Evolutionary conservation across 768 basidiomycete genomes (phyloP), one percentile per base, ranked within the genome.

Genomic region (Pleurotus eryngii): DNA sequence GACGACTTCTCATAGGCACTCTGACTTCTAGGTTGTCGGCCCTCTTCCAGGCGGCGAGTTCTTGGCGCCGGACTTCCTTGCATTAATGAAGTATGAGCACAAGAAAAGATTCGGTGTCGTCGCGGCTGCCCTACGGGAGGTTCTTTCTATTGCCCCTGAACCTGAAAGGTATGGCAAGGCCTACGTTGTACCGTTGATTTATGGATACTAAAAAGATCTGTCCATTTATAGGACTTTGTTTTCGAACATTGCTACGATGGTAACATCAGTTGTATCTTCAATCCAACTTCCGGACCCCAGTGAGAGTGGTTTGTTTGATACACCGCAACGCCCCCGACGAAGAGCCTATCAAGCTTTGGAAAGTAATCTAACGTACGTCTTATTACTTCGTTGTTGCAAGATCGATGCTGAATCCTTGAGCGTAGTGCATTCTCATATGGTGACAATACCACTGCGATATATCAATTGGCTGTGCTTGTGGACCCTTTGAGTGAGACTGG

Each of bases 401-500:
- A 20, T 51, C n/a, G 35, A 15, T 8, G 40, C 38, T 56, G 6
- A 59, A 65, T 37, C 18, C 20, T 35, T 37, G 38, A 58, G 53
- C 30, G 26, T 60, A 94, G 93, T 6, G 75, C 83, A 14, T 88
- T 95, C 65, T 69, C 80, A 35, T 73, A 84, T 39, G 95, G 95
- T 4, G 79, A 92, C 60, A 78, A 81, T 17, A 66, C 77, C 2
- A 84, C 81, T 1, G 88, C 95, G 0, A 63, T 89, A 39, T 83
- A 85, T 63, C 85, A 86, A 51, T 71, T 97, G 40, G 84, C 81
- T 2, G 80, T 89, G 8, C 68, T 98, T 5, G 59, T 98, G 6
- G 92, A 98, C 67, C 95, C 96, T 0, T 67, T 97, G 26, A 92
- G 89, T 49, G 90, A 92, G 66, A 72, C 78, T 4, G 91, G 89